Conservation (phyloP, 2,329 filamentous ascomycete species). For the Calonectria naviculata region DNA sequence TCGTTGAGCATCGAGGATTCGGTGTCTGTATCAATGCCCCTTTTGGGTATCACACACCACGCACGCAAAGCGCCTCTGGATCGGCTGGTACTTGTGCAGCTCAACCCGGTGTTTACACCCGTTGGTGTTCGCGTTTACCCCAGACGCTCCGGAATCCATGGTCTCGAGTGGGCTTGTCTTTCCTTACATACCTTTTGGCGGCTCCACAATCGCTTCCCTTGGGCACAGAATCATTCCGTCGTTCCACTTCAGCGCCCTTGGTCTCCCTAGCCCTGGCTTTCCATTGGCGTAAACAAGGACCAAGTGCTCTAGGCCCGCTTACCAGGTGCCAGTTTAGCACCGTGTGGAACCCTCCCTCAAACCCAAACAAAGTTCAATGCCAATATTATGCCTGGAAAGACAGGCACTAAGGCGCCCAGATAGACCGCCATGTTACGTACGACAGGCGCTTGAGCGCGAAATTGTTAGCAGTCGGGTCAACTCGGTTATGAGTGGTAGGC, state of each 20-base stretch:
- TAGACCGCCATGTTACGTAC: slow-evolving; percentile 28
- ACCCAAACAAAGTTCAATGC: slow-evolving; percentile 27
- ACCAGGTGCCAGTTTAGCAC: slow-evolving; percentile 44
- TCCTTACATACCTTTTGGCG: slow-evolving; percentile 41
- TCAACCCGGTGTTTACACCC: slow-evolving; percentile 24
- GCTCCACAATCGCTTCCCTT: slow-evolving; percentile 39
- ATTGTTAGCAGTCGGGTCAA: slow-evolving; percentile 32
- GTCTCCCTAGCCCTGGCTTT: slow-evolving; percentile 19
- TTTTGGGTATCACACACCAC: background rate
- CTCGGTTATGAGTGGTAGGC: slow-evolving; percentile 41
- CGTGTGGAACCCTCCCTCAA: slow-evolving; percentile 40
- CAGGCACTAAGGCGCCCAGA: slow-evolving; percentile 37
- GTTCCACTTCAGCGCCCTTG: slow-evolving; percentile 32
- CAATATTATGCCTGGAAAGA: slow-evolving; percentile 39
- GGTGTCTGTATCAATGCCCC: no score
- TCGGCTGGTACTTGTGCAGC: background rate
- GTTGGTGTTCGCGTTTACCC: slow-evolving; percentile 22
- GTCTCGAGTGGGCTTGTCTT: slow-evolving; percentile 35
- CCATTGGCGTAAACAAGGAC: slow-evolving; percentile 35
- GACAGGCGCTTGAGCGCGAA: slow-evolving; percentile 16
- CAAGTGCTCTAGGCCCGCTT: slow-evolving; percentile 34
- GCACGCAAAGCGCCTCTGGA: background rate
- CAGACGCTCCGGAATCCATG: slow-evolving; percentile 20
- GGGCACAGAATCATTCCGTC: slow-evolving; percentile 28
- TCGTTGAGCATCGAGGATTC: background rate